These are phyloP conservation scores for Clavispora santaluciae DNA, from an alignment of 805 yeast species.

Conservation along the genomic window DNA sequence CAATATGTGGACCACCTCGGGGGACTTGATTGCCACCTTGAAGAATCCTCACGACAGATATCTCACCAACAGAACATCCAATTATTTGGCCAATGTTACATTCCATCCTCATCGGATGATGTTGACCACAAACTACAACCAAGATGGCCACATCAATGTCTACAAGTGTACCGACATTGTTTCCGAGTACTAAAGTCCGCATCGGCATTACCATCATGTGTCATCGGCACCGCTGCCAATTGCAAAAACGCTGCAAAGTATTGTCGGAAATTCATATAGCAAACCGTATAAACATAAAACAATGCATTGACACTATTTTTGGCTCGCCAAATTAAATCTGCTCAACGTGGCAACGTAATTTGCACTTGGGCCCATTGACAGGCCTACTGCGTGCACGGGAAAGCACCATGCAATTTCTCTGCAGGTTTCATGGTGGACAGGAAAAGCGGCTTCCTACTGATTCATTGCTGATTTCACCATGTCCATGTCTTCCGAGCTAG, in stretches of 20 bases:
- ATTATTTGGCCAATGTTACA: conserved; percentile 59
- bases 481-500: conserved; percentile 38
- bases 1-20: conserved; percentile 81
- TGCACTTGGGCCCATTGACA: too few relatives aligned
- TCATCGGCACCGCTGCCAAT: neutral
- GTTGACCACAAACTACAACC: conserved; percentile 79
- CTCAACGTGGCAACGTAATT: too few relatives aligned
- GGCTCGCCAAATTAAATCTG: neutral
- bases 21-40: conserved; percentile 63
- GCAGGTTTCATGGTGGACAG: neutral
- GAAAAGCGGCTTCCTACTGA: neutral
- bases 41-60: conserved; percentile 43
- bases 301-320: neutral
- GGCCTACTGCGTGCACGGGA: neutral
- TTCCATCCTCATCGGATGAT: conserved; percentile 96
- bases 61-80: conserved; percentile 42
- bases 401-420: neutral
- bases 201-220: neutral
- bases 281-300: neutral
- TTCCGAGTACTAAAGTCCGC: conserved; percentile 23
- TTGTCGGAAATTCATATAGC: too few relatives aligned
- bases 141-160: conserved; percentile 65
- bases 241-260: too few relatives aligned
- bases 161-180: conserved; percentile 41
- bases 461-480: conserved; percentile 11